Evolutionary conservation across 108 stramenopile species (phyloP), one percentile per base, ranked within the genome.

Genomic region (Mediolabrus comicus): DNA sequence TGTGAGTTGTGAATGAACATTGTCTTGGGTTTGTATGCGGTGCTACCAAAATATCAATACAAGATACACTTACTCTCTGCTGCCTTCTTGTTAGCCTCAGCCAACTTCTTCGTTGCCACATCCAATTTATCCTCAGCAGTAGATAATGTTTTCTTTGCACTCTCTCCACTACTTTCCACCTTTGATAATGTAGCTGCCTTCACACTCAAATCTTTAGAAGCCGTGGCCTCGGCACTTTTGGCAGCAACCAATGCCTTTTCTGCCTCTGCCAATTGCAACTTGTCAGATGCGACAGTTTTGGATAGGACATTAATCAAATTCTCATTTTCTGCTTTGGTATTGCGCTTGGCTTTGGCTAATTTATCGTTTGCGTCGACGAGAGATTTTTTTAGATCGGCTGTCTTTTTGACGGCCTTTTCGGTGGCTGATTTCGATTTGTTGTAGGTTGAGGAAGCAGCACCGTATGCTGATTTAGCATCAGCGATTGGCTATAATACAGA

Each of bases 231-330:
- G 8, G 59, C 59, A 59, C 19, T 49, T 22, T 49, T 49, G 8
- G 46, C 46, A 49, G 22, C 17, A 22, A 22, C 8, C 0, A 22
- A 17, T 49, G 46, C n/a, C 46, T 32, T 34, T 59, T 59, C 34
- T 25, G 59, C 59, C 33, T 32, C 59, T 1, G 34, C 19, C 31
- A 59, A 33, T 24, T 59, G 31, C 2, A 34, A 19, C 59, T 59
- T 34, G 24, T 27, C 29, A 38, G 32, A 33, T 34, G 12, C 59
- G 9, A 34, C 34, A 4, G 59, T 24, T 32, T 30, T 59, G 24
- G 34, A 17, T 59, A 35, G n/a, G 13, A 59, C 24, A 32, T 59
- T 34, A n/a, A 59, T 35, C 32, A 59, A 59, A 3, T 59, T 59
- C 16, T 30, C 32, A 34, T 33, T 59, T 4, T 59, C 35, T n/a